Conservation (phyloP, 176 grass and related monocot genomes). For the bread wheat (Triticum aestivum) region IWGSC_CS_RefSeq_v2.1 NC_057805.1:6886373-6886872, state of each 20-base stretch:
- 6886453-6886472: neutral
- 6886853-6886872: neutral
- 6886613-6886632: neutral
- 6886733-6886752: neutral
- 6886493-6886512: neutral
- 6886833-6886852: neutral
- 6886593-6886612: neutral
- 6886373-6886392: neutral
- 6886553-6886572: neutral
- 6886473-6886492: neutral
- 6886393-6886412: constrained; percentile 16
- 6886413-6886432: neutral
- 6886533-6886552: neutral
- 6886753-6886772: neutral
- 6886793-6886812: constrained; percentile 6
- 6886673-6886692: neutral
- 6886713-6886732: neutral
- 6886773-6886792: neutral
- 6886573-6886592: neutral
- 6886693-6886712: constrained; percentile 26
- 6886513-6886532: neutral
- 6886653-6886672: neutral
- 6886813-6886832: neutral
- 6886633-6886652: neutral
- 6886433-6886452: neutral